phyloP scores from a whole-genome alignment of 768 basidiomycete species.

The Amanita jacksonii region DNA sequence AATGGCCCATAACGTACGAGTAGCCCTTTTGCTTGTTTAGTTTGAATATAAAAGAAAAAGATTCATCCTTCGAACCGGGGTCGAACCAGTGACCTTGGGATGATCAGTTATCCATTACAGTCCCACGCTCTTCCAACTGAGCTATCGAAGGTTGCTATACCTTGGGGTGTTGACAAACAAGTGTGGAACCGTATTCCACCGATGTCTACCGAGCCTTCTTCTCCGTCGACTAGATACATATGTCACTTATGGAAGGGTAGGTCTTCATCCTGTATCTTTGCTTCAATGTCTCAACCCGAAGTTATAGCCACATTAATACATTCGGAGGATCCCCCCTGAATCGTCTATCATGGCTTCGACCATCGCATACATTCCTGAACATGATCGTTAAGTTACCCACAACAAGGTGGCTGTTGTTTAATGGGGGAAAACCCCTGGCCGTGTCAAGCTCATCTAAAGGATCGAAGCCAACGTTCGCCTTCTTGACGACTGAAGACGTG shows the following conservation, averaged over 20 bases:
- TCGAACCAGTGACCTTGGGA: slow-evolving; percentile 36
- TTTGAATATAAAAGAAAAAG: not conserved
- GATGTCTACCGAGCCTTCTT: no score
- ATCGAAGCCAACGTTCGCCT: slow-evolving; percentile 30
- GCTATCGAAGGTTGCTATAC: slow-evolving; percentile 19
- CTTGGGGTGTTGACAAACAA: no score
- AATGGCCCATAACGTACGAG: not conserved
- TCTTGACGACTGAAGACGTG: slow-evolving; percentile 54
- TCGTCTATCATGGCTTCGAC: slow-evolving; percentile 73
- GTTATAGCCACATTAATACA: slow-evolving; percentile 25
- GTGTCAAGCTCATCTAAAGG: slow-evolving; percentile 26
- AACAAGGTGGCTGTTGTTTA: slow-evolving; percentile 75
- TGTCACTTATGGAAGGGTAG: slow-evolving; percentile 7
- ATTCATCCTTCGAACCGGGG: slow-evolving; percentile 20
- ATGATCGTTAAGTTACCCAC: slow-evolving; percentile 47
- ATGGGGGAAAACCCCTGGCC: slow-evolving; percentile 59
- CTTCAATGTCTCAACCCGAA: not conserved
- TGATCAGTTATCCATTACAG: slow-evolving; percentile 27
- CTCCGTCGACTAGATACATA: no score
- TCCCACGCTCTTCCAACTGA: slow-evolving; percentile 45
- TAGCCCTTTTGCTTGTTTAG: no score
- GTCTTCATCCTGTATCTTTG: not conserved
- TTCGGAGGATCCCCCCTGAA: slow-evolving; percentile 64
- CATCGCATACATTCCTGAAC: slow-evolving; percentile 69
- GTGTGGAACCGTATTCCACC: no score